phyloP scores from a whole-genome alignment of 305 asterid genomes.

The Fraxinus sp. region DNA sequence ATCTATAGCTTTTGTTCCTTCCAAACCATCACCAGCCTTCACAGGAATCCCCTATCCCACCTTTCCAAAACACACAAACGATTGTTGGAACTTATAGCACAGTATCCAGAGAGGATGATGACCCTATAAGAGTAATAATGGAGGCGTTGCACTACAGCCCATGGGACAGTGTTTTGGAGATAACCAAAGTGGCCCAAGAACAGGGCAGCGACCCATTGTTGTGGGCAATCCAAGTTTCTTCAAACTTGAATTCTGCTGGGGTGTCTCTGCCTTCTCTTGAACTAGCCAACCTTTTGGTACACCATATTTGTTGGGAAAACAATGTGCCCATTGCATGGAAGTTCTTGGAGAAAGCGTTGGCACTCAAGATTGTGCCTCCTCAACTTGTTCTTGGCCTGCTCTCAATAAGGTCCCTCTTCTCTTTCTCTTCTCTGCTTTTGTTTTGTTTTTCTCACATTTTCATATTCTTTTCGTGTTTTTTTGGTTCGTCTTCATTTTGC shows the following conservation, averaged over 20 bases:
- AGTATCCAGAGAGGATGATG: slow-evolving; percentile 27
- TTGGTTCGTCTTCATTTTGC: background rate
- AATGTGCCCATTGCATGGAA: slow-evolving; percentile 90
- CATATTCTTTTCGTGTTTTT: background rate
- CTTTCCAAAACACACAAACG: background rate
- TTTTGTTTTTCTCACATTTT: background rate
- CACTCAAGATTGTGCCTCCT: slow-evolving; percentile 77
- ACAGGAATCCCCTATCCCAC: background rate
- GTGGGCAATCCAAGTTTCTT: slow-evolving; percentile 83
- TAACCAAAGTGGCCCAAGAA: slow-evolving; percentile 72
- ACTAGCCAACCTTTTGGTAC: slow-evolving; percentile 63
- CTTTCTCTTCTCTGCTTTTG: background rate
- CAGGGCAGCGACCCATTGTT: slow-evolving; percentile 68
- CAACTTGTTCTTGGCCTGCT: slow-evolving; percentile 76
- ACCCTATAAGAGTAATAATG: slow-evolving; percentile 43
- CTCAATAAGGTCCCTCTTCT: slow-evolving; percentile 57
- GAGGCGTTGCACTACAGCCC: slow-evolving; percentile 41
- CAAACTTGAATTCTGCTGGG: slow-evolving; percentile 64
- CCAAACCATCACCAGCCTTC: background rate
- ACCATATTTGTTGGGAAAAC: slow-evolving; percentile 92
- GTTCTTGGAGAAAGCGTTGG: slow-evolving; percentile 76
- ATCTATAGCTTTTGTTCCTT: background rate
- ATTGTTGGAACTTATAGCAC: background rate
- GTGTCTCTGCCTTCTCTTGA: slow-evolving; percentile 68
- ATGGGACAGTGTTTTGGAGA: slow-evolving; percentile 66